These are phyloP conservation scores for Blastobotrys americana DNA, from an alignment of 805 yeast genomes.

Conservation along the genomic window DNA sequence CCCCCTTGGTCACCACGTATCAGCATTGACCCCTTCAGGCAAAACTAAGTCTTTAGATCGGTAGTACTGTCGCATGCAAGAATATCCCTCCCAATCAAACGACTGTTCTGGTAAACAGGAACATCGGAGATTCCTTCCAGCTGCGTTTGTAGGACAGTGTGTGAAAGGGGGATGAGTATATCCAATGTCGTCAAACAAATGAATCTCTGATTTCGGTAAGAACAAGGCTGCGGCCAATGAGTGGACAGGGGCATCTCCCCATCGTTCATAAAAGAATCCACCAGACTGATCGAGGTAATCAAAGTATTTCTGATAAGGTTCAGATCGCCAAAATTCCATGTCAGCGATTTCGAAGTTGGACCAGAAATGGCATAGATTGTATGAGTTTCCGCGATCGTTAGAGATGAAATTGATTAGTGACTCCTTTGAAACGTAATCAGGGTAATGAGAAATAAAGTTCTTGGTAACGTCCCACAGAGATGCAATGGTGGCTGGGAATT, in stretches of 20 bases:
- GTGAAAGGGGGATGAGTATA: slow-evolving; percentile 75
- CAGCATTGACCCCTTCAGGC: slow-evolving; percentile 9
- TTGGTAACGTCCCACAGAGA: slow-evolving; percentile 70
- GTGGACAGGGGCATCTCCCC: slow-evolving; percentile 95
- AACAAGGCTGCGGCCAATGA: slow-evolving; percentile 80
- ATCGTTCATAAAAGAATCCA: slow-evolving; percentile 90
- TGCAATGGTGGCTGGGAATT: slow-evolving; percentile 62
- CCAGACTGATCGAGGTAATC: slow-evolving; percentile 70
- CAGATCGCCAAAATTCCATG: slow-evolving; percentile 65
- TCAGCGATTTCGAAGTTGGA: slow-evolving; percentile 81
- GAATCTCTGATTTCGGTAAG: slow-evolving; percentile 60
- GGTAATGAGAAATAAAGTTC: slow-evolving; percentile 52
- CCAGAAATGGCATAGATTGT: slow-evolving; percentile 87
- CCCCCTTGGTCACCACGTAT: slow-evolving; percentile 28
- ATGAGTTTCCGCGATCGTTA: slow-evolving; percentile 54
- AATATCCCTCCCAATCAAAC: slow-evolving; percentile 33
- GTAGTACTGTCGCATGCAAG: slow-evolving; percentile 31
- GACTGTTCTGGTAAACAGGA: slow-evolving; percentile 37
- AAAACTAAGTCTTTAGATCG: slow-evolving; percentile 22
- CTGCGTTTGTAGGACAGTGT: slow-evolving; percentile 60
- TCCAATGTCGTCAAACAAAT: slow-evolving; percentile 79
- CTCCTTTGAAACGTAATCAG: slow-evolving; percentile 50
- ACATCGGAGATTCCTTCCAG: slow-evolving; percentile 44
- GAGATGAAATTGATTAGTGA: slow-evolving; percentile 66
- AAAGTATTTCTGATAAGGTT: slow-evolving; percentile 64